A percentile compares a stretch with the other conserved stretches of the same genome.
Conservation (phyloP, 1,139 yeast species). For the Geotrichum phurueaensis region DNA sequence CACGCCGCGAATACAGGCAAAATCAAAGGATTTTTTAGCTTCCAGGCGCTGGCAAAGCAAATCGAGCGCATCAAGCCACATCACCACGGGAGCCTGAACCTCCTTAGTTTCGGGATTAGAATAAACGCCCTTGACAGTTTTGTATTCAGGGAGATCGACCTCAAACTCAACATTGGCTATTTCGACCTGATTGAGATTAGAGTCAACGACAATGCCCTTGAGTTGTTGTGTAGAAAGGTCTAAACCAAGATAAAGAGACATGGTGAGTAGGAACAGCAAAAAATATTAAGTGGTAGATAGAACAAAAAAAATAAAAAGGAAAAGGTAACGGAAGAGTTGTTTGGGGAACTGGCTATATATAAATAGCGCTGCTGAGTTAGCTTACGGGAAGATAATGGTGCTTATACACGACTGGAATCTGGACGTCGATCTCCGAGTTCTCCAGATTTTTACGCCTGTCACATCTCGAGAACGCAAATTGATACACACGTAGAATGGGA, state of each 20-base stretch:
- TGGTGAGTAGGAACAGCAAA: slow-evolving; percentile 20
- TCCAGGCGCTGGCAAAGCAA: slow-evolving; percentile 53
- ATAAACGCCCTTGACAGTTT: slow-evolving; percentile 66
- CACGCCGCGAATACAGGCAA: slow-evolving; percentile 57
- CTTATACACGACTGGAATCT: not conserved
- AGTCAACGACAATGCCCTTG: slow-evolving; percentile 64
- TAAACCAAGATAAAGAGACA: slow-evolving; percentile 50
- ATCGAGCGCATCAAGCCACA: slow-evolving; percentile 88
- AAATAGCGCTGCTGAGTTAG: not conserved
- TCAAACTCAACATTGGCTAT: slow-evolving; percentile 72
- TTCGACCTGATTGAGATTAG: slow-evolving; percentile 46
- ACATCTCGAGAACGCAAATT: not conserved
- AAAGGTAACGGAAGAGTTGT: not conserved
- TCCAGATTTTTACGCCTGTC: not conserved
- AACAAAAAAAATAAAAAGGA: not conserved
- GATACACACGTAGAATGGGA: not conserved
- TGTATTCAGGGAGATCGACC: slow-evolving; percentile 51
- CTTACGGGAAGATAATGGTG: not conserved
- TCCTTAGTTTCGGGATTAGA: slow-evolving; percentile 34
- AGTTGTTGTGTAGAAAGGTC: slow-evolving; percentile 89
- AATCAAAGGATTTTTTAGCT: slow-evolving; percentile 45
- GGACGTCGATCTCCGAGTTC: not conserved
- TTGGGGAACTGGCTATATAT: not conserved
- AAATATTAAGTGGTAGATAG: not conserved
- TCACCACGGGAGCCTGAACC: slow-evolving; percentile 66